Conservation (phyloP, 768 basidiomycete genomes). For the Cystofilobasidium macerans region DNA sequence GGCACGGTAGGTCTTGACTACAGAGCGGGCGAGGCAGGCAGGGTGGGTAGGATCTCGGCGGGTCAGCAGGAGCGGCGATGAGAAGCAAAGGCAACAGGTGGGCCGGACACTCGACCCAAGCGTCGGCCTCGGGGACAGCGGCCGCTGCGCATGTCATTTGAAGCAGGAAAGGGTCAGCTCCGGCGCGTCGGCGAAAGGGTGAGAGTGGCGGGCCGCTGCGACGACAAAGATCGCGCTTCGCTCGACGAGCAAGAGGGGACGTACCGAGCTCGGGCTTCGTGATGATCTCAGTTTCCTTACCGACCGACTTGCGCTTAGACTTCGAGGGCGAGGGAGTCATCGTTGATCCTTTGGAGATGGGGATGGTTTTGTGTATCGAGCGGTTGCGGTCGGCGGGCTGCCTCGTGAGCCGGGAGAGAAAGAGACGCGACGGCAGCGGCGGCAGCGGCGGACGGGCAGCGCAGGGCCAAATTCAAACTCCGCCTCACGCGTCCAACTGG, state of each 20-base stretch:
- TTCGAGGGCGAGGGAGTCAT: not conserved
- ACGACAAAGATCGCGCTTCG: not conserved
- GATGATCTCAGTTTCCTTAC: not conserved
- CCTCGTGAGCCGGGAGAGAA: too few relatives aligned
- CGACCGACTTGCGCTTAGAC: not conserved
- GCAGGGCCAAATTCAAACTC: too few relatives aligned
- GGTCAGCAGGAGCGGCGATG: not conserved
- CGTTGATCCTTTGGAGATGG: not conserved
- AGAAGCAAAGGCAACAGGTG: too few relatives aligned
- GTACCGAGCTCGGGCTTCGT: not conserved
- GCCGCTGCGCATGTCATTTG: too few relatives aligned
- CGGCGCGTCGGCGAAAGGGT: not conserved
- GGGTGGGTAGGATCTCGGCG: not conserved
- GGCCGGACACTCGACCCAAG: slow-evolving; percentile 1
- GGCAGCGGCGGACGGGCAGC: too few relatives aligned
- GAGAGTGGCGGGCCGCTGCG: not conserved
- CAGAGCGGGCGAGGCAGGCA: not conserved
- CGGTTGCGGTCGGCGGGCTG: too few relatives aligned
- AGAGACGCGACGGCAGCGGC: too few relatives aligned
- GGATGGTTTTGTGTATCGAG: not conserved
- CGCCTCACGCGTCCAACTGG: too few relatives aligned
- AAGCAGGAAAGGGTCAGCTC: too few relatives aligned
- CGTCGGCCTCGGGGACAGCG: not conserved
- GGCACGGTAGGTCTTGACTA: not conserved
- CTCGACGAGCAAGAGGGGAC: not conserved